Percentiles rank a stretch among this genome's conserved stretches.
Evolutionary conservation across 2,329 filamentous ascomycete genomes (phyloP).

Genomic region (Graphilbum ipis-grandicollis): DNA sequence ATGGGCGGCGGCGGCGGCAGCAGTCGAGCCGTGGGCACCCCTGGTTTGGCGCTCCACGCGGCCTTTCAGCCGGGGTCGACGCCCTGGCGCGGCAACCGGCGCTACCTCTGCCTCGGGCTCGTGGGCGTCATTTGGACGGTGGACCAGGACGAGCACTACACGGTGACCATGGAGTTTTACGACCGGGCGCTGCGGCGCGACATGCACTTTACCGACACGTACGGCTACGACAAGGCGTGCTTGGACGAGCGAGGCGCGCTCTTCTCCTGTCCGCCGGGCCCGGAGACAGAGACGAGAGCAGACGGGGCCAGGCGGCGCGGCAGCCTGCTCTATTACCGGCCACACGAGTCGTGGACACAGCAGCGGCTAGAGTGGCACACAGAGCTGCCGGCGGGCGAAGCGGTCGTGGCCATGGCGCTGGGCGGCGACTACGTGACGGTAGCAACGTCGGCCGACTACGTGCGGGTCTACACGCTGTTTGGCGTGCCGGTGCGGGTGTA

Average conservation of each 20-base stretch:
- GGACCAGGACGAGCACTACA: constrained; percentile 83
- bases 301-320: constrained; percentile 9
- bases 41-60: too few relatives aligned
- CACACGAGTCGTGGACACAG: constrained; percentile 91
- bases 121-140: constrained; percentile 95
- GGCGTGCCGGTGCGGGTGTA: constrained; percentile 81
- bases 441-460: constrained; percentile 72
- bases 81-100: constrained; percentile 85
- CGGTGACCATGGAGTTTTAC: constrained; percentile 93
- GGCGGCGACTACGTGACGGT: constrained; percentile 85
- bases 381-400: constrained; percentile 71
- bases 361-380: constrained; percentile 80
- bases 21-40: too few relatives aligned
- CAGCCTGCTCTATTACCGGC: constrained; percentile 79
- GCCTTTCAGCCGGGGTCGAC: constrained; percentile 90
- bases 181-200: constrained; percentile 83
- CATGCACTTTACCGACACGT: constrained; percentile 95
- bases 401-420: constrained; percentile 72
- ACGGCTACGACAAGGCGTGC: constrained; percentile 90
- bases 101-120: constrained; percentile 84
- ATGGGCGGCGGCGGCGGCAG: background rate
- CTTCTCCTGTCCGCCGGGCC: constrained; percentile 61
- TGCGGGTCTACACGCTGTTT: constrained; percentile 84
- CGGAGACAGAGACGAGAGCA: too few relatives aligned
- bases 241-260: constrained; percentile 70